Conservation (phyloP, 768 basidiomycete species). For the Collybia mongolica region DNA sequence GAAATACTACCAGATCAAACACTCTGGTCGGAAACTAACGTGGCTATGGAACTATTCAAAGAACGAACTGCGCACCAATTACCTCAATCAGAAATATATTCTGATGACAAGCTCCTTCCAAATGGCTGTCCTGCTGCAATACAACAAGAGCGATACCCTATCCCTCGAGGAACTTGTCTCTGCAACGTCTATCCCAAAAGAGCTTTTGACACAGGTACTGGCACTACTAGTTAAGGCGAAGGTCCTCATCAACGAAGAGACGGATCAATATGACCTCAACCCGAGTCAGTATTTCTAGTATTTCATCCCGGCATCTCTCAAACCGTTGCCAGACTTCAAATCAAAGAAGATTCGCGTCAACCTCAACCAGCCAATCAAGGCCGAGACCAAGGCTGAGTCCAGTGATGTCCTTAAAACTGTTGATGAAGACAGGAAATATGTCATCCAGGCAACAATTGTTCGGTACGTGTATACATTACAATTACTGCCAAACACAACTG, state of each 20-base stretch:
- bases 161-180: conserved; percentile 74
- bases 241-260: conserved; percentile 85
- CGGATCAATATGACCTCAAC: conserved; percentile 90
- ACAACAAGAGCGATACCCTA: conserved; percentile 87
- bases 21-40: conserved; percentile 91
- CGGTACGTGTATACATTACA: conserved; percentile 40
- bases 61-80: conserved; percentile 93
- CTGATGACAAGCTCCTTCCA: conserved; percentile 95
- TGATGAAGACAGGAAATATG: conserved; percentile 95
- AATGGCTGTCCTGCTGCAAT: conserved; percentile 91
- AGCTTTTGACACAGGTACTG: conserved; percentile 71
- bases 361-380: conserved; percentile 89
- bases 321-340: conserved; percentile 63
- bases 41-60: conserved; percentile 99
- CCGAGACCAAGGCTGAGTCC: conserved; percentile 90
- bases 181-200: conserved; percentile 81
- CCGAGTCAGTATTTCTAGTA: conserved; percentile 40
- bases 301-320: neutral
- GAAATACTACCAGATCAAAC: conserved; percentile 90
- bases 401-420: conserved; percentile 90
- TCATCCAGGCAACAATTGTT: conserved; percentile 93
- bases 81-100: conserved; percentile 93
- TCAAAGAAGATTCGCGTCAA: conserved; percentile 94
- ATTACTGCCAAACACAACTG: neutral
- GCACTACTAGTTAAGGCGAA: conserved; percentile 83